A percentile compares a stretch with the other conserved stretches of the same genome.
Conservation (phyloP, 495 filamentous ascomycete species). For the Penicillium cataractarum region DNA sequence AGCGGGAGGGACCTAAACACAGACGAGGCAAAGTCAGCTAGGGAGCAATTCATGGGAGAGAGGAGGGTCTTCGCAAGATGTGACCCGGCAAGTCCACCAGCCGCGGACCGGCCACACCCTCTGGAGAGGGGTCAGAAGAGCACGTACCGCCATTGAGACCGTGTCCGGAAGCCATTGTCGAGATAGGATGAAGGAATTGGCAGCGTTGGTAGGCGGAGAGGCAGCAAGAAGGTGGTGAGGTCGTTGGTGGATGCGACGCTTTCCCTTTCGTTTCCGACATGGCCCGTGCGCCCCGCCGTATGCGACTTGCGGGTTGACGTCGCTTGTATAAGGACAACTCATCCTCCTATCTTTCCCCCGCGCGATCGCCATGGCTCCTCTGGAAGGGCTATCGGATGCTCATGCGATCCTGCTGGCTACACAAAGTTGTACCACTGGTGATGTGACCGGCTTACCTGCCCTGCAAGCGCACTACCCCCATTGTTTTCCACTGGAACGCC, state of each 20-base stretch:
- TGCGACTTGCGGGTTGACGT: conserved; percentile 30
- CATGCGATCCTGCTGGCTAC: conserved; percentile 54
- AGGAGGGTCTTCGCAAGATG: conserved; percentile 26
- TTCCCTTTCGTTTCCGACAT: conserved; percentile 43
- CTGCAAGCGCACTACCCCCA: conserved; percentile 62
- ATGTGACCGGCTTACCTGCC: conserved; percentile 63
- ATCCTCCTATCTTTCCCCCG: conserved; percentile 15
- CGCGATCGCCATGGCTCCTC: conserved; percentile 41
- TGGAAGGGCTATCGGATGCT: conserved; percentile 49
- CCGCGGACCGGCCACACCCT: conserved; percentile 17
- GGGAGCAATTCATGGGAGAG: conserved; percentile 20
- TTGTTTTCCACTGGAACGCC: conserved; percentile 64
- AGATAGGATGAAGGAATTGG: conserved; percentile 26
- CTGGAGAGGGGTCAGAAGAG: conserved; percentile 9
- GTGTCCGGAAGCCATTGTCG: conserved; percentile 79
- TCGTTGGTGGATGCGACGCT: conserved; percentile 42
- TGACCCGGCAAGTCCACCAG: conserved; percentile 15
- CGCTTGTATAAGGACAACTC: conserved; percentile 30
- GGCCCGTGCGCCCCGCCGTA: conserved; percentile 45
- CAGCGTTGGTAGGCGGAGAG: conserved; percentile 28
- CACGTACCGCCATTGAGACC: conserved; percentile 77
- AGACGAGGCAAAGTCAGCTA: conserved; percentile 31
- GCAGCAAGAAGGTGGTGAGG: conserved; percentile 30
- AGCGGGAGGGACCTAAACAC: conserved; percentile 76
- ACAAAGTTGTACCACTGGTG: conserved; percentile 49